These are phyloP conservation scores for Dovyalis caffra DNA, from an alignment of 345 rosid genomes.

Conservation along the genomic window DNA sequence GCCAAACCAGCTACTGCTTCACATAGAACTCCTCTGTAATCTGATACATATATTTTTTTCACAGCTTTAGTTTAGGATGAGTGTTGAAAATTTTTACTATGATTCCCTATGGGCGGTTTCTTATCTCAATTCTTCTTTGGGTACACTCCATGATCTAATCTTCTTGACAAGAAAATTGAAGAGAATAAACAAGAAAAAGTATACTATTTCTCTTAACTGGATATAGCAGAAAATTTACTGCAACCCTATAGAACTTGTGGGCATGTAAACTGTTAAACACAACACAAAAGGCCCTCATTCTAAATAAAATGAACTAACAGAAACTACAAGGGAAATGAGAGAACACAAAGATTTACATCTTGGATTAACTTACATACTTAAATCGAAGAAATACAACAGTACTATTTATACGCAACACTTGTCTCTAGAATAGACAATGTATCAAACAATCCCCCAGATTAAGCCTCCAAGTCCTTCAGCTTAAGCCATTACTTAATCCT, in stretches of 20 bases:
- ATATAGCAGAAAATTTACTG: neutral
- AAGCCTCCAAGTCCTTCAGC: neutral
- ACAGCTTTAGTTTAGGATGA: neutral
- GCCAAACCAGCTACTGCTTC: constrained; percentile 1
- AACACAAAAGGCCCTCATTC: neutral
- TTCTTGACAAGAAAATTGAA: neutral
- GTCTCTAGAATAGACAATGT: neutral
- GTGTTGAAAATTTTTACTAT: neutral
- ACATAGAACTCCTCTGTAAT: neutral
- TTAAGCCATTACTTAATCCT: neutral
- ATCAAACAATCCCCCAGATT: too few relatives aligned
- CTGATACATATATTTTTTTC: neutral
- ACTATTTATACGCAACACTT: too few relatives aligned
- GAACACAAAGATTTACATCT: too few relatives aligned
- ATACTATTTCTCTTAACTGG: neutral
- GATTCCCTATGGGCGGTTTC: neutral
- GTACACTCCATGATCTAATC: neutral
- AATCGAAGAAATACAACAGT: too few relatives aligned
- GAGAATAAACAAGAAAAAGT: neutral
- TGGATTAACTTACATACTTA: too few relatives aligned
- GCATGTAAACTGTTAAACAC: neutral
- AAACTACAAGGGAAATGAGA: too few relatives aligned
- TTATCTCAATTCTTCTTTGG: neutral
- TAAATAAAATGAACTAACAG: too few relatives aligned
- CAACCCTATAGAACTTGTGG: neutral